Evolutionary conservation across 306 rosid genomes (phyloP), one percentile per base, ranked within the genome.

Genomic region (Quercus rubra): DNA sequence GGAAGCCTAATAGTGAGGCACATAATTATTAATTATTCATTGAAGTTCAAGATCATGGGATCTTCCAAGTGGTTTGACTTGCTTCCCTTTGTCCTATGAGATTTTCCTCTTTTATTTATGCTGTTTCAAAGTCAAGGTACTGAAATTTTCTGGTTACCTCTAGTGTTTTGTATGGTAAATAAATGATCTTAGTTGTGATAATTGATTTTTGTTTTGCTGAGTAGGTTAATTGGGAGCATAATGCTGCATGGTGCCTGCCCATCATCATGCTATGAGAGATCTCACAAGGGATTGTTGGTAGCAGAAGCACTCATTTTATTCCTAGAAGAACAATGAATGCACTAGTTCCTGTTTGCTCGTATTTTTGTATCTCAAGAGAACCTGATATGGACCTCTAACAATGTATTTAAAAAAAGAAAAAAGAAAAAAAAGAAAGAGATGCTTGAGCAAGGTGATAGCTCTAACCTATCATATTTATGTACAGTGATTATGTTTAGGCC

Each of bases 41-140:
- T n/a, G 41, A 21, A 56, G 49, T 49, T 35, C 51, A 59, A 27
- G 76, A 41, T 78, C 59, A 57, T 12, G 23, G 57, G 46, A 59
- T 27, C 27, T 27, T 49, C 21, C 76, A 10, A 49, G 64, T 30
- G 58, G 18, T 35, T 35, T 14, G 46, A 21, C 38, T 38, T 71
- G 27, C 74, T 27, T 5, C 72, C 38, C 2, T 35, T 70, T 28
- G n/a, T 33, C 6, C 70, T 70, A 38, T 6, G 18, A 7, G 63
- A 28, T 78, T 46, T 10, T 58, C 25, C 19, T 58, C 15, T 33
- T 17, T 20, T 33, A 15, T 49, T 70, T 41, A 2, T 17, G 30
- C 70, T 25, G 30, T 5, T 55, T 28, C 46, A 79, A 69, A 80
- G 71, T 52, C 10, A 30, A 74, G 84, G 84, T 80, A 80, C 61